Evolutionary conservation across 2,329 filamentous ascomycete genomes (phyloP).

Genomic region (Alternaria sp.): DNA sequence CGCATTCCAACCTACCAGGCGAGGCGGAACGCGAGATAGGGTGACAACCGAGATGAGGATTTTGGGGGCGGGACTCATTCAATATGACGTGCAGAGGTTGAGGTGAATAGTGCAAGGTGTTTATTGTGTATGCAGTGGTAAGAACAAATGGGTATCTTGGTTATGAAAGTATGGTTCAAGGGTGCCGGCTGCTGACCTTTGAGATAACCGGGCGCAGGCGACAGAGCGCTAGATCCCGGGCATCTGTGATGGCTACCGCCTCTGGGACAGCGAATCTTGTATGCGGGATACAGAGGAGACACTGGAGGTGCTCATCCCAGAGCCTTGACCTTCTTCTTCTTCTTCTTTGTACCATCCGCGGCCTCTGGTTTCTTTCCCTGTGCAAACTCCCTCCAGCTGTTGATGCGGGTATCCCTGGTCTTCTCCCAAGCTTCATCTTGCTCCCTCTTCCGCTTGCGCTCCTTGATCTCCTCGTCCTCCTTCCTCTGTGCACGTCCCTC

Average conservation of each 20-base stretch:
- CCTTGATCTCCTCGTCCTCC: constrained; percentile 82
- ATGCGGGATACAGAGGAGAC: background rate
- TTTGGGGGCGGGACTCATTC: background rate
- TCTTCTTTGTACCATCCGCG: constrained; percentile 53
- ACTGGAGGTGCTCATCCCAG: constrained; percentile 50
- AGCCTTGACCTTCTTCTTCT: constrained; percentile 61
- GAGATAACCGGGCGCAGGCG: background rate
- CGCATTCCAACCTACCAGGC: constrained; percentile 9
- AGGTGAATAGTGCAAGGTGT: background rate
- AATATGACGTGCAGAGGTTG: background rate
- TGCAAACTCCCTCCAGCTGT: constrained; percentile 91
- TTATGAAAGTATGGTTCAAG: background rate
- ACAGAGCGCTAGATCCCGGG: background rate
- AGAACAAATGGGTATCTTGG: constrained; percentile 3
- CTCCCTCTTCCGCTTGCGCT: constrained; percentile 69
- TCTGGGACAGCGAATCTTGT: background rate
- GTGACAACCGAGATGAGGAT: background rate
- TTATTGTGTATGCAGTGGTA: background rate
- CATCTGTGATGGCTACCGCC: background rate
- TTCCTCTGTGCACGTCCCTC: constrained; percentile 88
- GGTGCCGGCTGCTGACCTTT: background rate
- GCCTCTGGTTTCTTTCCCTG: constrained; percentile 65
- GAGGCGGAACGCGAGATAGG: constrained; percentile 1
- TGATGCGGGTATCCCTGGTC: constrained; percentile 87
- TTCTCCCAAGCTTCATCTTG: constrained; percentile 96